Base-by-base conservation (phyloP, 1,284 basidiomycete species). In the Pyrrhoderma noxium region DNA sequence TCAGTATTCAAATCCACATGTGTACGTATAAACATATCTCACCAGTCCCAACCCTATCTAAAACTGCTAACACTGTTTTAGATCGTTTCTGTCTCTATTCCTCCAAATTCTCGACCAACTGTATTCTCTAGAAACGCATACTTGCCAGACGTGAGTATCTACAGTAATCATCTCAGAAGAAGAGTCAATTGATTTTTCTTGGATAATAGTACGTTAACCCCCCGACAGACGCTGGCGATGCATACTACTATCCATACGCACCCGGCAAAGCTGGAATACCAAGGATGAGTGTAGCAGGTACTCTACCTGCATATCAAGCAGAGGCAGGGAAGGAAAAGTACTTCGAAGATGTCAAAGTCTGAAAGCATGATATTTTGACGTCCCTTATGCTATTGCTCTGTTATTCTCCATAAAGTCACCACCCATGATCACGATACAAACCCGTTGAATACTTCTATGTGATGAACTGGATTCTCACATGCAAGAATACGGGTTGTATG, bases 111-210 rank as follows among this genome's bases (percentile, higher is more conserved):
- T 22, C 56, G 59, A 23, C 61, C 66, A 8, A 66, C 67, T 19
- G 59, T 62, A 14, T 79, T 77, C 62, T 70, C 75, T 55, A 68
- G 69, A 3, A 67, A 71, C 48, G 69, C 70, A 3, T 67, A 65
- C 55, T 64, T 75, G 11, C 78, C 77, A 18, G 66, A 73, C 8
- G 74, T 75, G 56, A 54, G 67, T 51, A 8, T 8, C 38, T 5
- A 37, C 22, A 38, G 8, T 46, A n/a, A 9, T 49, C 14, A 9
- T 1, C 21, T 37, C 16, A 39, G 25, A 19, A 42, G 23, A 47
- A 25, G 23, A 9, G 21, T 47, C 55, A 19, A 54, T 40, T 19
- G 11, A 19, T n/a, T 2, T 14, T 3, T 21, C 42, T 11, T 52
- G 8, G 5, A 7, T 16, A 63, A 60, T 65, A 67, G 59, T 58